Percentiles rank a stretch among this genome's conserved stretches.
Conservation (phyloP, 2,329 filamentous ascomycete species). For the Aspergillus alliaceus region DNA sequence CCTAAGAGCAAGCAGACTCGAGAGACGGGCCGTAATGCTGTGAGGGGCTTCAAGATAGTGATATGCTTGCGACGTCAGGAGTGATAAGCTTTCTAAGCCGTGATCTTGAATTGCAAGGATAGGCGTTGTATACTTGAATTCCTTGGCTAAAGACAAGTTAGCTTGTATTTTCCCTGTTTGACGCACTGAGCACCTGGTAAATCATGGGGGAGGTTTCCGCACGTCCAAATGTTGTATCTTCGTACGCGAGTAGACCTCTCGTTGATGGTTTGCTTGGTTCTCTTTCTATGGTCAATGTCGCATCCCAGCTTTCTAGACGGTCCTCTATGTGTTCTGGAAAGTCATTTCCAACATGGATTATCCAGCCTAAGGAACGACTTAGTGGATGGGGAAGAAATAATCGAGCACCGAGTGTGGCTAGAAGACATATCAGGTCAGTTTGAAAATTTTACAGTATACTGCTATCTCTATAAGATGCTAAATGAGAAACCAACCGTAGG, state of each 20-base stretch:
- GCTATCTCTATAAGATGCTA: not conserved
- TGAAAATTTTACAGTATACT: not conserved
- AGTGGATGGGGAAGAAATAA: constrained; percentile 20
- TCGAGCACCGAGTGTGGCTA: constrained; percentile 28
- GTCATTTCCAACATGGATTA: constrained; percentile 24
- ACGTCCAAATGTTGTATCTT: constrained; percentile 32
- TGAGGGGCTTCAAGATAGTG: constrained; percentile 21
- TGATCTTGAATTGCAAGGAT: constrained; percentile 14
- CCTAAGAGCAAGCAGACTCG: constrained; percentile 17
- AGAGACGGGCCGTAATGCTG: constrained; percentile 10
- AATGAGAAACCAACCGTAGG: constrained; percentile 22
- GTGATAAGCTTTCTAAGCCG: constrained; percentile 1
- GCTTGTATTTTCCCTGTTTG: not conserved
- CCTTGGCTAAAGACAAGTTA: constrained; percentile 17
- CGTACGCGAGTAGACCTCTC: constrained; percentile 26
- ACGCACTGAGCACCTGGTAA: no score
- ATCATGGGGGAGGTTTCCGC: constrained; percentile 14
- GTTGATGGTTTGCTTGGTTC: constrained; percentile 17
- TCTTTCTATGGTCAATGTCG: constrained; percentile 10
- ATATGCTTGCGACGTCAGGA: constrained; percentile 15
- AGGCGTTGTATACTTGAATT: constrained; percentile 23
- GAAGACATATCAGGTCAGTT: not conserved
- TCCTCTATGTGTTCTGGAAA: constrained; percentile 18
- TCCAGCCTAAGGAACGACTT: constrained; percentile 22
- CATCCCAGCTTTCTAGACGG: constrained; percentile 18